Conservation (phyloP, 2,329 filamentous ascomycete genomes). For the Claviceps sp. region DNA sequence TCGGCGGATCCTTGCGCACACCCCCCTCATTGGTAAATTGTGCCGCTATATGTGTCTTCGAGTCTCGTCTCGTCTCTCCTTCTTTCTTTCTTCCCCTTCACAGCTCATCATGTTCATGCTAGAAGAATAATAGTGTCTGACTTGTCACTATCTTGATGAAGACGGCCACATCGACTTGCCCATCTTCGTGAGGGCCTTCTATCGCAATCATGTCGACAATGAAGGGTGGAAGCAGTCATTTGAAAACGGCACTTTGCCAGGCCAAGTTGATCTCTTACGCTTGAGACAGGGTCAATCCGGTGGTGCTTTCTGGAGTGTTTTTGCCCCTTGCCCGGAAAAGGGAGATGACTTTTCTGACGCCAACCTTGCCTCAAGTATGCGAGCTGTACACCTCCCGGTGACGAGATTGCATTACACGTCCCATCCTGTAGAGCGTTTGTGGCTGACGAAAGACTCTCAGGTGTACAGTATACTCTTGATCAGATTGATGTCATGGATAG, state of each 20-base stretch:
- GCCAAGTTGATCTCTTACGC: conserved; percentile 69
- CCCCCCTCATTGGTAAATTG: conserved; percentile 35
- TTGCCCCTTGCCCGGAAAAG: conserved; percentile 59
- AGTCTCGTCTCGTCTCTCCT: neutral
- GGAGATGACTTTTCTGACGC: conserved; percentile 60
- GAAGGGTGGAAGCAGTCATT: conserved; percentile 63
- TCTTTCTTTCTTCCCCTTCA: neutral
- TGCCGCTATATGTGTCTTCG: neutral
- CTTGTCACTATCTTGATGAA: conserved; percentile 18
- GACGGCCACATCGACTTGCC: conserved; percentile 88
- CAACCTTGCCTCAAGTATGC: conserved; percentile 51
- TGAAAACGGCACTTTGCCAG: conserved; percentile 48
- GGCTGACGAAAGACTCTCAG: conserved; percentile 16
- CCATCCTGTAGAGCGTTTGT: neutral
- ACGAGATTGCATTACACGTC: neutral
- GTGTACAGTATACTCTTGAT: conserved; percentile 53
- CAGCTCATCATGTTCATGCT: neutral
- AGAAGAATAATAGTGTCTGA: neutral
- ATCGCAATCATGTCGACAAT: conserved; percentile 66
- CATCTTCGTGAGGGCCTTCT: conserved; percentile 52
- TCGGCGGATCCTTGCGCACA: conserved; percentile 29
- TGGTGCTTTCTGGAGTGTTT: conserved; percentile 91
- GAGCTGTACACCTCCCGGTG: neutral
- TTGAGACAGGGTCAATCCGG: conserved; percentile 59
- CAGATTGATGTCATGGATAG: conserved; percentile 60